phyloP scores from a whole-genome alignment of 768 basidiomycete species.

The Artomyces pyxidatus region DNA sequence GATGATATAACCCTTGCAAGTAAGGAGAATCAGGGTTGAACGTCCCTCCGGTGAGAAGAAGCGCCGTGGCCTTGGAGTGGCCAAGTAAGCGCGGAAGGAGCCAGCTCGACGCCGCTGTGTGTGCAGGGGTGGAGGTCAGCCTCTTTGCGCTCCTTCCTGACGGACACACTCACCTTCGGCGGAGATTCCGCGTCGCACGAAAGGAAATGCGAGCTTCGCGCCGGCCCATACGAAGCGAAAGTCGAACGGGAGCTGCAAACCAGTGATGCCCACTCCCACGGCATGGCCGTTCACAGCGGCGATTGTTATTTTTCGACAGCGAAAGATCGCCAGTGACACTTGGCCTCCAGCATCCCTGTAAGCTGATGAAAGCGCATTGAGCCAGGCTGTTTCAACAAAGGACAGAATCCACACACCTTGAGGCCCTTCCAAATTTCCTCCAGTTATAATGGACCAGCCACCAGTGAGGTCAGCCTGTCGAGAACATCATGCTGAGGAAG shows the following conservation, averaged over 20 bases:
- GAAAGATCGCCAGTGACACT: slow-evolving; percentile 38
- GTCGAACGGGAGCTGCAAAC: slow-evolving; percentile 42
- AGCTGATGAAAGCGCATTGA: slow-evolving; percentile 19
- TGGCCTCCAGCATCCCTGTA: slow-evolving; percentile 43
- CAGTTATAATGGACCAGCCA: slow-evolving; percentile 39
- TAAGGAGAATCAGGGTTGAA: slow-evolving; percentile 37
- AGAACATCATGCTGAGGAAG: background rate
- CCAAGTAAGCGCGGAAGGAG: slow-evolving; percentile 50
- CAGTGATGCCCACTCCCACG: slow-evolving; percentile 43
- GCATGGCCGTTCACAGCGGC: slow-evolving; percentile 45
- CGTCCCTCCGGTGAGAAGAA: slow-evolving; percentile 41
- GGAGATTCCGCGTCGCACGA: slow-evolving; percentile 40
- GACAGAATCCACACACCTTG: slow-evolving; percentile 30
- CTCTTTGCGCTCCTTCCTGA: too few relatives aligned
- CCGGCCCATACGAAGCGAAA: slow-evolving; percentile 45
- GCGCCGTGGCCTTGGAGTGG: slow-evolving; percentile 39
- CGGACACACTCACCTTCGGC: slow-evolving; percentile 42
- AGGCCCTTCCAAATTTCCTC: slow-evolving; percentile 38
- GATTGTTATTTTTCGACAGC: slow-evolving; percentile 48
- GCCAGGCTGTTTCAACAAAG: background rate
- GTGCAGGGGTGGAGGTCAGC: too few relatives aligned
- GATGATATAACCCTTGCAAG: slow-evolving; percentile 37
- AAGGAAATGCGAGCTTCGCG: slow-evolving; percentile 41
- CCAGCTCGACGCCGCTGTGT: slow-evolving; percentile 33
- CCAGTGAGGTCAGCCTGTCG: slow-evolving; percentile 39